Percentiles rank a stretch among this genome's conserved stretches.
These are phyloP conservation scores for Rubia occidens DNA, from an alignment of 305 asterid species.

Conservation along the genomic window DNA sequence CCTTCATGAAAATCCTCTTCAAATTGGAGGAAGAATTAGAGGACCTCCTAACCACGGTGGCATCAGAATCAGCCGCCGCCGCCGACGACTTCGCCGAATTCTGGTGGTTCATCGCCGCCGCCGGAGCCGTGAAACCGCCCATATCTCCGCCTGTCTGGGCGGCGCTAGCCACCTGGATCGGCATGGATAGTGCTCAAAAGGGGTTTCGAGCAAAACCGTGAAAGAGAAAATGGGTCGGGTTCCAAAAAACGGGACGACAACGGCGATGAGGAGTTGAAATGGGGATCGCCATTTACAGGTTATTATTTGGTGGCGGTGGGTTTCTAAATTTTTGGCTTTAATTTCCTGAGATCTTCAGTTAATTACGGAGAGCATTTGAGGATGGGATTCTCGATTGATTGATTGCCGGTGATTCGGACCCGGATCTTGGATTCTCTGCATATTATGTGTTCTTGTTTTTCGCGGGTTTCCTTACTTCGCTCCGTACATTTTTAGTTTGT, in stretches of 20 bases:
- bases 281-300: conserved; percentile 24
- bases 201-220: not conserved
- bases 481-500: not conserved
- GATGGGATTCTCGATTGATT: not conserved
- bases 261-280: conserved; percentile 14
- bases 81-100: not conserved
- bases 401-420: conserved; percentile 4
- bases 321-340: not conserved
- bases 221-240: conserved; percentile 5
- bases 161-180: conserved; percentile 14
- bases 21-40: conserved; percentile 16
- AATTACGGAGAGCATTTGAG: conserved; percentile 5
- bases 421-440: not conserved
- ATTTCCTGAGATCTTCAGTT: not conserved
- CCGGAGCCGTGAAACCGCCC: not conserved
- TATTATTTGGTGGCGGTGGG: not conserved
- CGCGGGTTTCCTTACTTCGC: not conserved
- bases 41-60: conserved; percentile 16
- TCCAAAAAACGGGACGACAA: not conserved
- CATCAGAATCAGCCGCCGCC: not conserved
- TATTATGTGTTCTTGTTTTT: not conserved
- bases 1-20: conserved; percentile 46
- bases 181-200: conserved; percentile 10
- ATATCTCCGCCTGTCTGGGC: conserved; percentile 7
- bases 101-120: conserved; percentile 8